Evolutionary conservation across 192 early-diverging fungal species (phyloP).

Genomic region (Haplosporangium gracile): DNA sequence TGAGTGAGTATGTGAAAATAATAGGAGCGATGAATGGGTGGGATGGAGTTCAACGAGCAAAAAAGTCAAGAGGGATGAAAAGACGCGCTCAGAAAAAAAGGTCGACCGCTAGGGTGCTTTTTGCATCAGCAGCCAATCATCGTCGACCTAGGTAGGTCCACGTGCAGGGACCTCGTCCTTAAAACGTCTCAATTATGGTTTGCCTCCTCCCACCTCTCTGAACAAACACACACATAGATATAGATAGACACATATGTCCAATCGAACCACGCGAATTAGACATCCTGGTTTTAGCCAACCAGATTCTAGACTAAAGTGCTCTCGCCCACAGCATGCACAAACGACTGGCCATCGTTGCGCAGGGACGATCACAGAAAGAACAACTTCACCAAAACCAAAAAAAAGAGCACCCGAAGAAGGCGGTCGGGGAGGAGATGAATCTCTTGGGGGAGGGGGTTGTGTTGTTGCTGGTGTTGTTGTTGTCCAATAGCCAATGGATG

Average conservation of each 20-base stretch:
- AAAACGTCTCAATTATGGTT: slow-evolving; percentile 4
- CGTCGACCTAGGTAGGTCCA: neutral
- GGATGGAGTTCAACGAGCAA: neutral
- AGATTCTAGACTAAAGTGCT: slow-evolving; percentile 4
- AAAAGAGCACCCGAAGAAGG: neutral
- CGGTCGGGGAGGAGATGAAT: neutral
- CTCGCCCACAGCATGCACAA: slow-evolving; percentile 33
- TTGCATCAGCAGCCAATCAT: neutral
- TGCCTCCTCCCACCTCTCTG: neutral
- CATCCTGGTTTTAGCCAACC: slow-evolving; percentile 29
- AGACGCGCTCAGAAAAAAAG: neutral
- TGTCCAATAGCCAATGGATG: neutral
- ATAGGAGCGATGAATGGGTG: no score
- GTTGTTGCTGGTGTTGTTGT: no score
- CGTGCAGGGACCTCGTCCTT: neutral
- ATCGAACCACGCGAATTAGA: slow-evolving; percentile 4
- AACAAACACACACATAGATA: neutral
- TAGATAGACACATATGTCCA: neutral
- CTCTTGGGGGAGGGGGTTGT: neutral
- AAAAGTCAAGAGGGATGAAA: neutral
- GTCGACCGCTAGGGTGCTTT: neutral
- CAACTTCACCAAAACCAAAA: neutral
- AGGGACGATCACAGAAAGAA: slow-evolving; percentile 3
- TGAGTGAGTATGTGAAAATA: no score
- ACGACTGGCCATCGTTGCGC: slow-evolving; percentile 44